Percentiles rank a stretch among this genome's conserved stretches.
Evolutionary conservation across 1,139 yeast genomes (phyloP).

Genomic region (Saccharomyces pastorianus): DNA sequence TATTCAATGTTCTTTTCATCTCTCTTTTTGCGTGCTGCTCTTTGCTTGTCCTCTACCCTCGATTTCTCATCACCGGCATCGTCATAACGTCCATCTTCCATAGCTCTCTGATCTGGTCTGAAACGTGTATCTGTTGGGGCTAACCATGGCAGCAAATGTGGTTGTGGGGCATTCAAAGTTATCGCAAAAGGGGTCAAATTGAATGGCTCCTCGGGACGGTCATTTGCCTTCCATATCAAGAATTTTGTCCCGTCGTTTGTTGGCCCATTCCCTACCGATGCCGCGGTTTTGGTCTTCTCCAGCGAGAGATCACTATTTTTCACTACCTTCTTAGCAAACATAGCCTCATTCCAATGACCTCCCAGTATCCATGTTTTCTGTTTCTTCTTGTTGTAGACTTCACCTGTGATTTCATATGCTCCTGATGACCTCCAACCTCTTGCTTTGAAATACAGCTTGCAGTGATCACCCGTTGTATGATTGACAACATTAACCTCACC

Average conservation of each 20-base stretch:
- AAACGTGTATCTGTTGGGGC: conserved; percentile 89
- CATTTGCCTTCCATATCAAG: conserved; percentile 81
- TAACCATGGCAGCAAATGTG: conserved; percentile 51
- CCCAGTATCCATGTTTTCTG: conserved; percentile 67
- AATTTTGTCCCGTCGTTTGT: conserved; percentile 51
- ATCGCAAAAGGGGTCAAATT: conserved; percentile 87
- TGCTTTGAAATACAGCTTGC: conserved; percentile 71
- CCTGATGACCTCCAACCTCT: conserved; percentile 94
- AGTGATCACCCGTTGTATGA: conserved; percentile 78
- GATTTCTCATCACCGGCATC: conserved; percentile 79
- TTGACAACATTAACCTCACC: conserved; percentile 86
- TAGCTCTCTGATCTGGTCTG: conserved; percentile 95
- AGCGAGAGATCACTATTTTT: conserved; percentile 18
- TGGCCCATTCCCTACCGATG: conserved; percentile 20
- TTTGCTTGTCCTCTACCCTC: conserved; percentile 86
- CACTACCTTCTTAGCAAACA: conserved; percentile 61
- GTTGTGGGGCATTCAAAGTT: conserved; percentile 66
- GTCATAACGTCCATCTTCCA: conserved; percentile 93
- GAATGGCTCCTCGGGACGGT: conserved; percentile 80
- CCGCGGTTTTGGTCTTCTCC: conserved; percentile 16
- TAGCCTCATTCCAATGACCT: conserved; percentile 94
- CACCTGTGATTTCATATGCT: conserved; percentile 87
- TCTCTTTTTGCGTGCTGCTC: conserved; percentile 63
- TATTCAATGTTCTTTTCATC: conserved; percentile 50
- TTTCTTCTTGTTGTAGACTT: conserved; percentile 50